Percentiles rank a stretch among this genome's conserved stretches.
phyloP scores from a whole-genome alignment of 176 grass and related monocot species.

The Triticum aestivum region DNA sequence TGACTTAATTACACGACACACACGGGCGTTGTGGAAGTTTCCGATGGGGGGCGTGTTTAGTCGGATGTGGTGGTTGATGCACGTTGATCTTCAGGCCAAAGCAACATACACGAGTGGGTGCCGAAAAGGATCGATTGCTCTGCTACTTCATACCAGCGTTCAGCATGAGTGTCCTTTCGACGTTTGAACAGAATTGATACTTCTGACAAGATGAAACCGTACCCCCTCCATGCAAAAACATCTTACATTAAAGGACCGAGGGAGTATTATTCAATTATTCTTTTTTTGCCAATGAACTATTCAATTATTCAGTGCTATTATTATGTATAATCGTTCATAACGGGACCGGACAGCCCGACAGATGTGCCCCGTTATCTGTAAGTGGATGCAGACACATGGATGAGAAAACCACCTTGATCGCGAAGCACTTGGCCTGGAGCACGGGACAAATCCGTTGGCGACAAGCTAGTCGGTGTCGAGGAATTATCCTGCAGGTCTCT shows the following conservation, averaged over 20 bases:
- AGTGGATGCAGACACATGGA: background rate
- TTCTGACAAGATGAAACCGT: background rate
- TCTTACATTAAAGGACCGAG: no score
- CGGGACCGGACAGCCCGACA: background rate
- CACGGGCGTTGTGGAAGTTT: background rate
- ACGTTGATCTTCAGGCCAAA: constrained; percentile 44
- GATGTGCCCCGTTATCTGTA: background rate
- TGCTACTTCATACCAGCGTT: background rate
- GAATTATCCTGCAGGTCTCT: background rate
- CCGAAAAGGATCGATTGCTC: background rate
- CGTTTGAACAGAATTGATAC: constrained; percentile 12
- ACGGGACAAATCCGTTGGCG: background rate
- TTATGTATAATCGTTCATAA: background rate
- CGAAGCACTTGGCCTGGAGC: background rate
- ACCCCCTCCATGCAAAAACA: no score
- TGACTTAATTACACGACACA: constrained; percentile 5
- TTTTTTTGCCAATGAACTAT: no score
- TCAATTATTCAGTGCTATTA: background rate
- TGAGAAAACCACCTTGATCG: background rate
- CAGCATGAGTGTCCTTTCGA: background rate
- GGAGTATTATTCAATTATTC: no score
- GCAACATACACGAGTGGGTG: background rate
- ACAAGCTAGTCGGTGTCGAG: background rate
- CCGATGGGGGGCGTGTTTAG: background rate
- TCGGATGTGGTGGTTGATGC: constrained; percentile 27